Conservation (phyloP, 2,329 filamentous ascomycete genomes). For the Metarhizium album region DNA sequence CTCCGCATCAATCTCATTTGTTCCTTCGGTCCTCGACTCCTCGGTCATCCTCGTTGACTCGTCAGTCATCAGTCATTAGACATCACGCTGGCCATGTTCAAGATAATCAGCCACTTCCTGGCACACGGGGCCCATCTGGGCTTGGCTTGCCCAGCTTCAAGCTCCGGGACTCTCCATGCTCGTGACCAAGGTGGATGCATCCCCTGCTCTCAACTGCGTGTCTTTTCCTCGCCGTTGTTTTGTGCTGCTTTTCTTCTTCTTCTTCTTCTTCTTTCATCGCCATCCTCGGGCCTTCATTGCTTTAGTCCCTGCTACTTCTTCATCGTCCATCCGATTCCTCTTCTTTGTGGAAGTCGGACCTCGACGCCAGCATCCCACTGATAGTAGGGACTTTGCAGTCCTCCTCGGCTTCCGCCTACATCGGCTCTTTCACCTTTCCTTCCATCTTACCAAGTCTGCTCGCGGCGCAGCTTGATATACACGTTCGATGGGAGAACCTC, state of each 20-base stretch:
- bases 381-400: background rate
- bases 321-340: background rate
- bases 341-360: background rate
- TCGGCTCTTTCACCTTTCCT: constrained; percentile 7
- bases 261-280: constrained; percentile 2
- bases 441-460: constrained; percentile 6
- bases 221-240: background rate
- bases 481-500: constrained; percentile 32
- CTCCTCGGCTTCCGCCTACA: background rate
- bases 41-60: background rate
- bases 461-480: constrained; percentile 15
- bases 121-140: background rate
- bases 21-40: background rate
- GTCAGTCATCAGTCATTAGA: too few species aligned
- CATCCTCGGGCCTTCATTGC: background rate
- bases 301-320: background rate
- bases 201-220: constrained; percentile 1
- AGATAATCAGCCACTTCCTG: background rate
- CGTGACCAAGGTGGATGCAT: background rate
- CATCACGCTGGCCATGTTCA: background rate
- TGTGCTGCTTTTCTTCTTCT: background rate
- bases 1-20: background rate
- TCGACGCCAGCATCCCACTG: background rate
- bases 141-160: background rate
- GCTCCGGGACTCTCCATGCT: background rate